A percentile compares a stretch with the other conserved stretches of the same genome.
Conservation (phyloP, 2,329 filamentous ascomycete species). For the Trichophyton mentagrophytes region DNA sequence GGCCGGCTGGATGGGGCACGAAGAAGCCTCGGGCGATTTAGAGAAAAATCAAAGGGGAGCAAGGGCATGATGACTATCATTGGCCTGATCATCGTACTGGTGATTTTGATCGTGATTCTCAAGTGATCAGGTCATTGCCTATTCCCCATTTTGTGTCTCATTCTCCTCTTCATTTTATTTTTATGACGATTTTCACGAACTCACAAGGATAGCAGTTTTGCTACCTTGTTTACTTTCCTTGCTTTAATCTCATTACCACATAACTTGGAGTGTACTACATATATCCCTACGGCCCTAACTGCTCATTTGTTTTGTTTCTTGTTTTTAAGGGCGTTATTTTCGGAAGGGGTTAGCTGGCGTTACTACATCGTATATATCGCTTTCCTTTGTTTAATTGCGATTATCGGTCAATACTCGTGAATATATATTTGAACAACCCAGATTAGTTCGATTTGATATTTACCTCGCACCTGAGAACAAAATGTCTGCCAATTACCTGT, state of each 20-base stretch:
- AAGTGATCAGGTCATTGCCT: conserved; percentile 42
- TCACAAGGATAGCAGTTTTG: background rate
- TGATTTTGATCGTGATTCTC: conserved; percentile 69
- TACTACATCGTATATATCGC: background rate
- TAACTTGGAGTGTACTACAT: background rate
- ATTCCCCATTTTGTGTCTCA: background rate
- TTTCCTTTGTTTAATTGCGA: background rate
- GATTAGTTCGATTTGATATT: background rate
- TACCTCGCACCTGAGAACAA: background rate
- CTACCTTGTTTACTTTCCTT: background rate
- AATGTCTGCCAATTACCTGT: background rate
- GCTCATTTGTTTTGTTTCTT: background rate
- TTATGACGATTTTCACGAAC: background rate
- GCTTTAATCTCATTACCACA: background rate
- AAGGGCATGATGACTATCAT: conserved; percentile 77
- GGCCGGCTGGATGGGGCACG: conserved; percentile 62
- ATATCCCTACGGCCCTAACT: conserved; percentile 2
- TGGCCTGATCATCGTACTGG: conserved; percentile 65
- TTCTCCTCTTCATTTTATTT: background rate
- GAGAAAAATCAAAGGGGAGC: conserved; percentile 65
- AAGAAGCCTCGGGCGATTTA: conserved; percentile 57
- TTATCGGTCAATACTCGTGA: background rate
- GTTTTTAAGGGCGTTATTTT: background rate
- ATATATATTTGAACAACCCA: background rate
- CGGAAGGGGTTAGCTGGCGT: background rate